These are phyloP conservation scores for Sporothrix pallida DNA, from an alignment of 2,329 filamentous ascomycete species.

Conservation along the genomic window DNA sequence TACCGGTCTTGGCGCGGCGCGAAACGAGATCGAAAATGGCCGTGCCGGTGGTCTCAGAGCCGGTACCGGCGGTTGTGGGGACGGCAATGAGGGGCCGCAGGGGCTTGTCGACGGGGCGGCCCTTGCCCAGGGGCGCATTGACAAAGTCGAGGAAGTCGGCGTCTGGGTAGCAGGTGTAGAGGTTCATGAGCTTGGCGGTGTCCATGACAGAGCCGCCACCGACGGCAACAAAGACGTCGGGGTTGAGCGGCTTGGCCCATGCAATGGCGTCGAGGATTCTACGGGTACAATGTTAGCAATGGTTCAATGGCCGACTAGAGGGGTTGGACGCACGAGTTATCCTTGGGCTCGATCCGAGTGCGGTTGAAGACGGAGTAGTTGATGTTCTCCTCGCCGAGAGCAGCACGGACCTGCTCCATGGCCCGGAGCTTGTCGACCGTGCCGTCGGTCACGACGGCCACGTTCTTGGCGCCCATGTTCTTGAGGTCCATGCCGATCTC, in stretches of 20 bases:
- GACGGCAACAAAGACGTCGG: slow-evolving; percentile 92
- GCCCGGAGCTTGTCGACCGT: slow-evolving; percentile 83
- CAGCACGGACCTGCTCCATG: slow-evolving; percentile 87
- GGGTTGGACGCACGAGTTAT: slow-evolving; percentile 71
- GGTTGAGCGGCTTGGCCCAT: slow-evolving; percentile 77
- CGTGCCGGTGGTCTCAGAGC: slow-evolving; percentile 94
- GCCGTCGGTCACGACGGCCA: slow-evolving; percentile 88
- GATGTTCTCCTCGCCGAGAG: slow-evolving; percentile 77
- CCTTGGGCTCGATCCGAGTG: slow-evolving; percentile 89
- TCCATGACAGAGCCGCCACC: slow-evolving; percentile 95
- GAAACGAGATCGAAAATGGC: slow-evolving; percentile 96
- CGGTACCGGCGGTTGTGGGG: slow-evolving; percentile 84
- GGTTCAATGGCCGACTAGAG: neutral
- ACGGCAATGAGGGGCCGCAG: slow-evolving; percentile 80
- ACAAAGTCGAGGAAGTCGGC: slow-evolving; percentile 97
- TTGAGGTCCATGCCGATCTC: slow-evolving; percentile 98
- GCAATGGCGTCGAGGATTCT: slow-evolving; percentile 89
- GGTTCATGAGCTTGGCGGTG: slow-evolving; percentile 97
- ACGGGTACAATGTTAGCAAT: neutral
- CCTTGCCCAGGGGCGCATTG: slow-evolving; percentile 89
- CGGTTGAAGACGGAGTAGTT: slow-evolving; percentile 81
- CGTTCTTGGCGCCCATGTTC: slow-evolving; percentile 85
- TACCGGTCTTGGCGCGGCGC: slow-evolving; percentile 90
- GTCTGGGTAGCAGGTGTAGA: slow-evolving; percentile 88
- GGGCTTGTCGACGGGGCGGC: slow-evolving; percentile 72